A percentile compares a stretch with the other conserved stretches of the same genome.
phyloP scores from a whole-genome alignment of 305 asterid genomes.

The Solanum hybrid region DNA sequence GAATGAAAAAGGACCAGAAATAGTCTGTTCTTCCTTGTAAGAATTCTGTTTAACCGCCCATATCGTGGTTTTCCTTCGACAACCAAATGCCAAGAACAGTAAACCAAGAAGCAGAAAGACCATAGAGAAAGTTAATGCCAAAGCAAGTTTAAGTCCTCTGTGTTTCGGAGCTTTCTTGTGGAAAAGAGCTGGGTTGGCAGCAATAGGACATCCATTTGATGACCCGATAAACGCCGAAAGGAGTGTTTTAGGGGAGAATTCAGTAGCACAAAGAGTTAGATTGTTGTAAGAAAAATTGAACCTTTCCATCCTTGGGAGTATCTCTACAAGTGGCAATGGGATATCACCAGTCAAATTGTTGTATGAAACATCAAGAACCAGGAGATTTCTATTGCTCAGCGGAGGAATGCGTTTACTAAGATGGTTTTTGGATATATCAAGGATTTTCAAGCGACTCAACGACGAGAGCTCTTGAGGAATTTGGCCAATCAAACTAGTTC shows the following conservation, averaged over 20 bases:
- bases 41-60: constrained; percentile 65
- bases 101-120: constrained; percentile 60
- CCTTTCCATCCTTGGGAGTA: constrained; percentile 47
- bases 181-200: constrained; percentile 64
- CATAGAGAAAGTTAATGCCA: constrained; percentile 64
- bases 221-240: constrained; percentile 53
- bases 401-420: constrained; percentile 49
- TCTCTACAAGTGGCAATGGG: constrained; percentile 37
- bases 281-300: constrained; percentile 82
- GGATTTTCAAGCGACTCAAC: constrained; percentile 36
- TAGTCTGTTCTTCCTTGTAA: constrained; percentile 51
- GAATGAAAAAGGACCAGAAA: constrained; percentile 87
- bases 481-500: constrained; percentile 53
- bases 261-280: constrained; percentile 54
- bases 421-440: constrained; percentile 68
- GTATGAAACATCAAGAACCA: constrained; percentile 58
- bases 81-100: constrained; percentile 65
- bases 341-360: constrained; percentile 83
- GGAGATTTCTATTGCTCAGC: constrained; percentile 28
- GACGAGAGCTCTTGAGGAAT: constrained; percentile 42
- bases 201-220: constrained; percentile 70
- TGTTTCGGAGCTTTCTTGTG: constrained; percentile 32
- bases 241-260: constrained; percentile 33
- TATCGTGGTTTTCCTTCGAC: constrained; percentile 57
- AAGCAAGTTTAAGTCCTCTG: constrained; percentile 61